phyloP scores from a whole-genome alignment of 2,329 filamentous ascomycete species.

The Herpotrichia juniperi region DNA sequence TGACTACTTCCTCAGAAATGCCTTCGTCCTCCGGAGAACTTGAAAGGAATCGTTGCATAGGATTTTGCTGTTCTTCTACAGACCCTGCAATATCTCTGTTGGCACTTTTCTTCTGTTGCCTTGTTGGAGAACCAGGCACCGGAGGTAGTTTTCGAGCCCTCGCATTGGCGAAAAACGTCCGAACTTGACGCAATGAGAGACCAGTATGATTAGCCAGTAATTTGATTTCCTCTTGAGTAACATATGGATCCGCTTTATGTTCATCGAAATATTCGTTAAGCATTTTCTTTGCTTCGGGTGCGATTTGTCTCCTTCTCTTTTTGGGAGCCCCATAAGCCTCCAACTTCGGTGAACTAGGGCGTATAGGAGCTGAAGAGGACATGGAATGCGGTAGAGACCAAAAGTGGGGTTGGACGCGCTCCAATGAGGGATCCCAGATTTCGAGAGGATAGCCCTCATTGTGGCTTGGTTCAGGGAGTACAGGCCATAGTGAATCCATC shows the following conservation, averaged over 20 bases:
- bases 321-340: slow-evolving; percentile 3
- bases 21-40: slow-evolving; percentile 30
- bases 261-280: slow-evolving; percentile 25
- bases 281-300: slow-evolving; percentile 17
- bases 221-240: slow-evolving; percentile 20
- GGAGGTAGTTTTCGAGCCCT: slow-evolving; percentile 25
- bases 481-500: background rate
- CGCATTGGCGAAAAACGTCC: slow-evolving; percentile 31
- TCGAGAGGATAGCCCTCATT: background rate
- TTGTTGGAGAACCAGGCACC: background rate
- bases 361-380: background rate
- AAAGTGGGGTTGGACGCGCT: background rate
- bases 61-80: slow-evolving; percentile 12
- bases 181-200: slow-evolving; percentile 23
- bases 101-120: background rate
- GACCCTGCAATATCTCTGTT: slow-evolving; percentile 1
- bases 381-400: background rate
- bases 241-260: slow-evolving; percentile 26
- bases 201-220: slow-evolving; percentile 18
- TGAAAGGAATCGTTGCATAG: slow-evolving; percentile 28
- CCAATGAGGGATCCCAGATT: background rate
- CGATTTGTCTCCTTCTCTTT: slow-evolving; percentile 18
- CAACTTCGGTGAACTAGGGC: background rate
- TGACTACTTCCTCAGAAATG: slow-evolving; percentile 20
- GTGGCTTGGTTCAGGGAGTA: background rate